These are phyloP conservation scores for Coprinopsis strossmayeri DNA, from an alignment of 768 basidiomycete species.

Conservation along the genomic window DNA sequence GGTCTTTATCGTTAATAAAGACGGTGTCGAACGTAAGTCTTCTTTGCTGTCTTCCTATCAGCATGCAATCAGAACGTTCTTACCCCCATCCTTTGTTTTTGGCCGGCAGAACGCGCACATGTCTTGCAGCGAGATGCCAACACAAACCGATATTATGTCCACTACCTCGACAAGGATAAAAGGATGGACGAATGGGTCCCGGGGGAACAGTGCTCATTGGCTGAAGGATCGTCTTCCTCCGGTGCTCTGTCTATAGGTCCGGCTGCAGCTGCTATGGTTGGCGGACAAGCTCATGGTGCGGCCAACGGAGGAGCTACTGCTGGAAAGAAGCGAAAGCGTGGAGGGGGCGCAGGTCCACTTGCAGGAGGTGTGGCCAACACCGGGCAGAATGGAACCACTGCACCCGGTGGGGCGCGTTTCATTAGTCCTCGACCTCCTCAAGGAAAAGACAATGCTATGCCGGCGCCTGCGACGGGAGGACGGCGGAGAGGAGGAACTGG, in stretches of 20 bases:
- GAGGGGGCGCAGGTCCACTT: conserved; percentile 20
- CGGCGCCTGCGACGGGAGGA: too few species aligned
- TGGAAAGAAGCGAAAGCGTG: neutral
- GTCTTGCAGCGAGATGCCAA: neutral
- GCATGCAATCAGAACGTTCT: neutral
- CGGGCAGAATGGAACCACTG: conserved; percentile 13
- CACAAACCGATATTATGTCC: conserved; percentile 29
- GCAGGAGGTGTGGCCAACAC: too few species aligned
- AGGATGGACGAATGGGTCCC: conserved; percentile 71
- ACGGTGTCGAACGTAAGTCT: too few species aligned
- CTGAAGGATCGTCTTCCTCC: too few species aligned
- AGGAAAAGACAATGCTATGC: too few species aligned
- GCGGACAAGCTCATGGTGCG: too few species aligned
- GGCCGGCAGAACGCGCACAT: neutral
- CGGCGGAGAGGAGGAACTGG: too few species aligned
- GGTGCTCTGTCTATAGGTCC: too few species aligned
- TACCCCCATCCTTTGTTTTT: neutral
- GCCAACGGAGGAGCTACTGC: too few species aligned
- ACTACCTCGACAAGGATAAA: conserved; percentile 65
- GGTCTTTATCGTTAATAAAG: too few species aligned
- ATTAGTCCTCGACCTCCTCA: conserved; percentile 2
- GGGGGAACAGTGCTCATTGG: conserved; percentile 23
- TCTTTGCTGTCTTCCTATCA: neutral
- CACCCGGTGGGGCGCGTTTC: too few species aligned
- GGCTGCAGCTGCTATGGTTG: too few species aligned